phyloP scores from a whole-genome alignment of 2,329 filamentous ascomycete genomes.

The Geosmithia putterillii region DNA sequence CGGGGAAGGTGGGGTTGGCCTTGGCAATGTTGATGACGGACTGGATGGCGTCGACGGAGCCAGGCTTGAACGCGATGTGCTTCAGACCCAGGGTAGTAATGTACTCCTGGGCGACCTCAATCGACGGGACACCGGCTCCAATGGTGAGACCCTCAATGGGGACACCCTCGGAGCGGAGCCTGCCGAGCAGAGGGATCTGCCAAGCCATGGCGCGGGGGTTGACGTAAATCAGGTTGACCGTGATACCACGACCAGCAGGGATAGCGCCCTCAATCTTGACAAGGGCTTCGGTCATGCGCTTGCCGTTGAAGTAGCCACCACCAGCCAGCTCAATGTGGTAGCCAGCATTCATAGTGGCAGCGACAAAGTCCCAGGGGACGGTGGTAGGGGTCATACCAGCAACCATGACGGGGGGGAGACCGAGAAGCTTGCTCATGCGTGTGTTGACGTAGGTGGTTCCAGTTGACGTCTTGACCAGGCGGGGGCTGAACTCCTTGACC shows the following conservation, averaged over 20 bases:
- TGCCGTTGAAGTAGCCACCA: slow-evolving; percentile 78
- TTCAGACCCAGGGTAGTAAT: slow-evolving; percentile 87
- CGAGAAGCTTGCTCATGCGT: slow-evolving; percentile 82
- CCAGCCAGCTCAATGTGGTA: slow-evolving; percentile 87
- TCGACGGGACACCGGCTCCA: slow-evolving; percentile 84
- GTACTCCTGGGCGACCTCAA: slow-evolving; percentile 87
- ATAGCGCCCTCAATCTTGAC: slow-evolving; percentile 76
- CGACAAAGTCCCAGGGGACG: slow-evolving; percentile 83
- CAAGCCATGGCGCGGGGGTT: slow-evolving; percentile 81
- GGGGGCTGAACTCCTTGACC: slow-evolving; percentile 96
- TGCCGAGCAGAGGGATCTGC: slow-evolving; percentile 78
- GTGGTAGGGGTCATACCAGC: slow-evolving; percentile 91
- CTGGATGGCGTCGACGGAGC: slow-evolving; percentile 79
- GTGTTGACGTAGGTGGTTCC: slow-evolving; percentile 92
- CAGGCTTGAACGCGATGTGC: slow-evolving; percentile 90
- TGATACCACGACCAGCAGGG: slow-evolving; percentile 76
- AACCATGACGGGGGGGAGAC: slow-evolving; percentile 77
- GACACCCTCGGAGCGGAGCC: slow-evolving; percentile 71
- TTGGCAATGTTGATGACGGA: slow-evolving; percentile 85
- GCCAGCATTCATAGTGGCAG: slow-evolving; percentile 87
- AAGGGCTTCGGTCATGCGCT: slow-evolving; percentile 72
- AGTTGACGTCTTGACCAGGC: slow-evolving; percentile 75
- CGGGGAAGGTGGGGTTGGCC: slow-evolving; percentile 87
- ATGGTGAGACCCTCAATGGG: slow-evolving; percentile 89
- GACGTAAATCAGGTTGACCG: slow-evolving; percentile 83